Evolutionary conservation across 805 yeast species (phyloP), one percentile per base, ranked within the genome.

Genomic region (Schwanniomyces sp.): DNA sequence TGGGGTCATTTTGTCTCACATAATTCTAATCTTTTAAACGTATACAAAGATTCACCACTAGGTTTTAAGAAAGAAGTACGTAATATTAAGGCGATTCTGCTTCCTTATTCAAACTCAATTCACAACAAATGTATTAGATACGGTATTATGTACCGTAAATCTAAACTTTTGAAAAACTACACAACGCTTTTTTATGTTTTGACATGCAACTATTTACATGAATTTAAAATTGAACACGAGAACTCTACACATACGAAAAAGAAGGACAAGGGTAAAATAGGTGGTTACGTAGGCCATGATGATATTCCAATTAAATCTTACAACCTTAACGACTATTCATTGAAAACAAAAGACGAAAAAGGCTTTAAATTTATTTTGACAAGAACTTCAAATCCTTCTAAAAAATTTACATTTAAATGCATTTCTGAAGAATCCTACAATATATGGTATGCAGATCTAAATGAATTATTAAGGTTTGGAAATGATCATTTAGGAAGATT

Each of bases 11-110:
- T 71, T 47, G 61, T 72, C 46, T 49, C 65, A 1, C 57, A 61
- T 49, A 73, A 70, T 51, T 58, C 79, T 39, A 82, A 85, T 63
- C 88, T 89, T 59, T 77, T 89, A 45, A 83, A 85, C 55, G 48
- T 52, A 11, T 59, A 54, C 46, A 43, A 41, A 34, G 47, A 48
- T 12, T 48, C 53, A n/a, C 81, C 81, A 28, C 68, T 74, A 42
- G 63, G 82, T 41, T 85, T 87, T 16, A 58, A 58, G 43, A 56
- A 46, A 43, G 63, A 56, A 46, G 50, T 53, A 12, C 75, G 96
- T 56, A 80, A 78, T 45, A 66, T 77, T 46, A 75, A 76, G 41
- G 14, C 57, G 37, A 48, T 73, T 12, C 52, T 43, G 1, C 28
- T 71, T 3, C 78, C 78, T 3, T 73, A 67, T 49, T 43, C 68